Conservation (phyloP, 2,329 filamentous ascomycete genomes). For the Aspergillus aculeatinus region DNA sequence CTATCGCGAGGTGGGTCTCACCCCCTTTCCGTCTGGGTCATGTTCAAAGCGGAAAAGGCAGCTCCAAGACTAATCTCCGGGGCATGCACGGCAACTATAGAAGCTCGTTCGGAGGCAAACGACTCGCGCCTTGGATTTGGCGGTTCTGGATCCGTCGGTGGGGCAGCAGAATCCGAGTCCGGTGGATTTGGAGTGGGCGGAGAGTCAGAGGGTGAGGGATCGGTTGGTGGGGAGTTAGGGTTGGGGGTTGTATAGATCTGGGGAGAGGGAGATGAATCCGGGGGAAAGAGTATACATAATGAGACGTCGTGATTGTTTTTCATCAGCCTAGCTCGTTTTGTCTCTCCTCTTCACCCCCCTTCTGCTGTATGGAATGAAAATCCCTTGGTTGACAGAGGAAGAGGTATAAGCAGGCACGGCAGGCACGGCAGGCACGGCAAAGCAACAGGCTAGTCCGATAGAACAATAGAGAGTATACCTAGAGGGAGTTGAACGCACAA, state of each 20-base stretch:
- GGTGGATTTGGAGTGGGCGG: slow-evolving; percentile 30
- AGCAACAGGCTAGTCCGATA: neutral
- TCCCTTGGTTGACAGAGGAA: neutral
- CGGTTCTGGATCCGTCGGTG: slow-evolving; percentile 25
- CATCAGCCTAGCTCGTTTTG: too few species aligned
- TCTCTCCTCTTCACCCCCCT: too few species aligned
- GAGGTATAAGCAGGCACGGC: neutral
- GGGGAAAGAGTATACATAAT: too few species aligned
- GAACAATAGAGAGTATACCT: neutral
- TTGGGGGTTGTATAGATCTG: neutral
- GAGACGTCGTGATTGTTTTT: too few species aligned
- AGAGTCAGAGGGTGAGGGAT: slow-evolving; percentile 20
- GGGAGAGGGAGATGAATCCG: neutral
- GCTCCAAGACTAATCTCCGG: neutral
- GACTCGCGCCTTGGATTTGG: slow-evolving; percentile 28
- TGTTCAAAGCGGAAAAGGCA: neutral
- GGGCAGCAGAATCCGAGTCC: slow-evolving; percentile 23
- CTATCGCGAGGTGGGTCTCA: slow-evolving; percentile 28
- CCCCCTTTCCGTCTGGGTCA: neutral
- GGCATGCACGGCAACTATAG: neutral
- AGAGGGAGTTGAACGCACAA: neutral
- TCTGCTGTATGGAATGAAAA: too few species aligned
- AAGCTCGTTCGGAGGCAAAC: slow-evolving; percentile 2
- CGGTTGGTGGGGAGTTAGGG: slow-evolving; percentile 4
- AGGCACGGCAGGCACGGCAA: neutral